phyloP scores from a whole-genome alignment of 2,329 filamentous ascomycete species.

The Akanthomyces lecanii region DNA sequence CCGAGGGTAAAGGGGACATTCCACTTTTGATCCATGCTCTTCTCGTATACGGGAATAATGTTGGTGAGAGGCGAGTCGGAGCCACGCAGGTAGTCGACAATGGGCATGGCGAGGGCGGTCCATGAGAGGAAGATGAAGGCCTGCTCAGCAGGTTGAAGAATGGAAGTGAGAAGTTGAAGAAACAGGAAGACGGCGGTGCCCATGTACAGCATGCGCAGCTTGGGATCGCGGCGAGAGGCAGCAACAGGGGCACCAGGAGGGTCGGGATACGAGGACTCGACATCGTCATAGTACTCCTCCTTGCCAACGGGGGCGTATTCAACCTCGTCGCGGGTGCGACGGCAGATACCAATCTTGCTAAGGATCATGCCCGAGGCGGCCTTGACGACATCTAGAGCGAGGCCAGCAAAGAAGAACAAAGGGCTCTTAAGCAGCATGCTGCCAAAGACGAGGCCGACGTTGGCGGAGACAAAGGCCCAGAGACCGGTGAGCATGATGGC shows the following conservation, averaged over 20 bases:
- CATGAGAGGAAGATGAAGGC: slow-evolving; percentile 34
- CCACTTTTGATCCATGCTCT: slow-evolving; percentile 20
- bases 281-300: slow-evolving; percentile 22
- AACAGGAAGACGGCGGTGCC: slow-evolving; percentile 19
- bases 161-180: slow-evolving; percentile 21
- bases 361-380: slow-evolving; percentile 20
- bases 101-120: slow-evolving; percentile 30
- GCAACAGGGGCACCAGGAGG: not conserved
- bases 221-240: not conserved
- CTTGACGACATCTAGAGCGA: slow-evolving; percentile 26
- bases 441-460: slow-evolving; percentile 19
- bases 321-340: not conserved
- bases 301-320: slow-evolving; percentile 24
- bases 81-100: slow-evolving; percentile 31
- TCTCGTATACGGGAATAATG: slow-evolving; percentile 23
- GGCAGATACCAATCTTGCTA: slow-evolving; percentile 8
- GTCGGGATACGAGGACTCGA: slow-evolving; percentile 8
- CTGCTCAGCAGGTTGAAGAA: slow-evolving; percentile 27
- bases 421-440: slow-evolving; percentile 26
- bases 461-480: slow-evolving; percentile 24
- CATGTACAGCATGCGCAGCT: slow-evolving; percentile 17
- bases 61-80: slow-evolving; percentile 25
- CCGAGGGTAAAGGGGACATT: slow-evolving; percentile 27
- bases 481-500: slow-evolving; percentile 30
- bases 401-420: slow-evolving; percentile 18